Conservation (phyloP, 169 alveolate species). For the Plasmodium malariae region DNA sequence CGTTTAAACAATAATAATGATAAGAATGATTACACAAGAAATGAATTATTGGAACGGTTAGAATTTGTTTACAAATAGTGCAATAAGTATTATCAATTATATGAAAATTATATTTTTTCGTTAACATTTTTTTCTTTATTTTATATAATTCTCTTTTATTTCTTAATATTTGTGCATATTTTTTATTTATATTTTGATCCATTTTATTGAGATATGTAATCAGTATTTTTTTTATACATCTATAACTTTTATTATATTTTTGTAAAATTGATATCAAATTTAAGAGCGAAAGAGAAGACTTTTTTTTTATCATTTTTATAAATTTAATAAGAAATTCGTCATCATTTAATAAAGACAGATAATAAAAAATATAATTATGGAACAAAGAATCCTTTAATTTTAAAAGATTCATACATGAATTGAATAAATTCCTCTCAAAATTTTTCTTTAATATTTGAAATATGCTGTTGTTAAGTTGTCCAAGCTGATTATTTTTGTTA, state of each 20-base stretch:
- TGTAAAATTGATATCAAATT: slow-evolving; percentile 37
- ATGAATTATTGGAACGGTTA: slow-evolving; percentile 60
- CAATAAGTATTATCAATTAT: slow-evolving; percentile 66
- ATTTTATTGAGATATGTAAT: slow-evolving; percentile 41
- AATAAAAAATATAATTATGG: slow-evolving; percentile 60
- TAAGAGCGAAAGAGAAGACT: slow-evolving; percentile 21
- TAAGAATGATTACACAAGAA: slow-evolving; percentile 68
- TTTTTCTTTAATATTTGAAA: slow-evolving; percentile 7
- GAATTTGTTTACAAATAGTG: slow-evolving; percentile 29
- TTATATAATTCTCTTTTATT: slow-evolving; percentile 54
- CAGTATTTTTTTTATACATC: slow-evolving; percentile 33
- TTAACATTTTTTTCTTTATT: slow-evolving; percentile 36
- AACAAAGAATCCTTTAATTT: slow-evolving; percentile 17
- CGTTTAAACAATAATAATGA: slow-evolving; percentile 68
- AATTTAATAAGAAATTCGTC: slow-evolving; percentile 44
- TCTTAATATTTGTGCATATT: slow-evolving; percentile 30
- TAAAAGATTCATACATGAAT: slow-evolving; percentile 38
- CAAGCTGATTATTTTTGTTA: background rate
- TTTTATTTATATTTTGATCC: slow-evolving; percentile 54
- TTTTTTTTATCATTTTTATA: slow-evolving; percentile 43
- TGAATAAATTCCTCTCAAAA: slow-evolving; percentile 26
- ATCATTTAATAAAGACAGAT: slow-evolving; percentile 62
- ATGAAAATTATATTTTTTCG: slow-evolving; percentile 34
- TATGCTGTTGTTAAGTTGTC: background rate
- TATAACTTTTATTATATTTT: slow-evolving; percentile 63